A percentile compares a stretch with the other conserved stretches of the same genome.
These are phyloP conservation scores for Paradendryphiella salina DNA, from an alignment of 2,329 filamentous ascomycete species.

Conservation along the genomic window DNA sequence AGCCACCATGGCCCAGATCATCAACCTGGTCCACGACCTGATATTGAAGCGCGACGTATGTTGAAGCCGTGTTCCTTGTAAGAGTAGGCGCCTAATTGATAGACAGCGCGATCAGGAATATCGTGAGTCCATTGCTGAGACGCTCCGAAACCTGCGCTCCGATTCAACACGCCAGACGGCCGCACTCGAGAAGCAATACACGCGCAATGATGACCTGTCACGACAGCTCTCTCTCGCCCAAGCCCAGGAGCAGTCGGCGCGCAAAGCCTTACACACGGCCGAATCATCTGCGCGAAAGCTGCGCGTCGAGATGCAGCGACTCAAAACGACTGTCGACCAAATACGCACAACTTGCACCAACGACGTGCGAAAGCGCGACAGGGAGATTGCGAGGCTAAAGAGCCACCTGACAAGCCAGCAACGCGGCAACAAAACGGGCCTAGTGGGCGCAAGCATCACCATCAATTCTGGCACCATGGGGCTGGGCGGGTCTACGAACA, in stretches of 20 bases:
- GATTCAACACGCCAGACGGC: constrained; percentile 74
- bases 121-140: constrained; percentile 78
- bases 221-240: constrained; percentile 63
- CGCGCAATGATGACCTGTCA: constrained; percentile 59
- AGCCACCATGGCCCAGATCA: constrained; percentile 80
- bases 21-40: constrained; percentile 91
- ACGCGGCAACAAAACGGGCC: constrained; percentile 52
- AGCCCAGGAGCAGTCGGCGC: constrained; percentile 70
- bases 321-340: constrained; percentile 79
- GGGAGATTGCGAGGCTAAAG: constrained; percentile 86
- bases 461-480: constrained; percentile 47
- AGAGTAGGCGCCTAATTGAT: constrained; percentile 12
- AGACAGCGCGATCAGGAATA: constrained; percentile 84
- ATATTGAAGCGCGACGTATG: constrained; percentile 85
- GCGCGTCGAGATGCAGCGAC: constrained; percentile 78
- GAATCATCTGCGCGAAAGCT: constrained; percentile 75
- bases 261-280: constrained; percentile 70
- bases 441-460: constrained; percentile 55
- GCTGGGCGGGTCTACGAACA: constrained; percentile 28
- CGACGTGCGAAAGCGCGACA: constrained; percentile 86
- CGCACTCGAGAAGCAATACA: constrained; percentile 64
- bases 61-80: neutral
- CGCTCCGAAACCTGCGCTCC: constrained; percentile 73
- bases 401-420: constrained; percentile 74
- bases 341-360: constrained; percentile 85